phyloP scores from a whole-genome alignment of 1,284 basidiomycete species.

The Calocybe gambosa region DNA sequence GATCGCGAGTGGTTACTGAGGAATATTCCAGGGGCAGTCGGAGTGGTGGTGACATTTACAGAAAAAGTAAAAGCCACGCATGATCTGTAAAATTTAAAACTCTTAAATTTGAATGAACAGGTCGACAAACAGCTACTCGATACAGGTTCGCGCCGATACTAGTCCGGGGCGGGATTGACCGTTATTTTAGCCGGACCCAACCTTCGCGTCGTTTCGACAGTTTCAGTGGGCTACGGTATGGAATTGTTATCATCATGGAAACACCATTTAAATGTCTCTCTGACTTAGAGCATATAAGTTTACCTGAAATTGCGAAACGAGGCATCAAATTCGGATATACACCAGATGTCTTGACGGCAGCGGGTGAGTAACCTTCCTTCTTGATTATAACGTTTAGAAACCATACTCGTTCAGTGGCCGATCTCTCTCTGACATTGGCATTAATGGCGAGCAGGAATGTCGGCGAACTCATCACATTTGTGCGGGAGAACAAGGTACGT shows the following conservation, averaged over 20 bases:
- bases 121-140: constrained; percentile 72
- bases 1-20: constrained; percentile 75
- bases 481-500: constrained; percentile 61
- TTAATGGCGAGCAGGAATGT: constrained; percentile 86
- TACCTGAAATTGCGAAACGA: constrained; percentile 55
- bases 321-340: constrained; percentile 84
- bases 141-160: constrained; percentile 38
- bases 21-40: constrained; percentile 61
- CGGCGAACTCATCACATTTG: constrained; percentile 57
- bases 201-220: constrained; percentile 80
- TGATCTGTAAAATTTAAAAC: not conserved
- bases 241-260: not conserved
- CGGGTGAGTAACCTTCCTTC: constrained; percentile 43
- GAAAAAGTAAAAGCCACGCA: constrained; percentile 57
- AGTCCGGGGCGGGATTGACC: constrained; percentile 1
- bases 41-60: constrained; percentile 61
- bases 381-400: not conserved
- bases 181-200: constrained; percentile 54
- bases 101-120: constrained; percentile 27
- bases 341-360: constrained; percentile 84
- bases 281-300: constrained; percentile 73
- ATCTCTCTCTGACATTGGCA: constrained; percentile 81
- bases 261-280: not conserved
- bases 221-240: constrained; percentile 85
- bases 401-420: constrained; percentile 59